phyloP scores from a whole-genome alignment of 164 flowering plant species.

The Macadamia tetraphylla region DNA sequence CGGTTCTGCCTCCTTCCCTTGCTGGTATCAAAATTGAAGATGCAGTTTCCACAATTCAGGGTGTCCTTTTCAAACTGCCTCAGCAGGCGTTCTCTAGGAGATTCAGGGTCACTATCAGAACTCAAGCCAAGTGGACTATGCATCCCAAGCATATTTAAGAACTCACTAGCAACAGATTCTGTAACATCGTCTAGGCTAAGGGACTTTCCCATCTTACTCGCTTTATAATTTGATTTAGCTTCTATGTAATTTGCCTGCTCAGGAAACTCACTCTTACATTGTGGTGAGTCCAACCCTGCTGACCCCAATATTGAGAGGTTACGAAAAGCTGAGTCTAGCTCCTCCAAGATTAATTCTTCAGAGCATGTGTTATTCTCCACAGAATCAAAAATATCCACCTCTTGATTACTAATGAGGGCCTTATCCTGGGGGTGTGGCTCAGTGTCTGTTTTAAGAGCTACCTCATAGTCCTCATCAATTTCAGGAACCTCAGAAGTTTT shows the following conservation, averaged over 20 bases:
- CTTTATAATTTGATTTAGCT: slow-evolving; percentile 21
- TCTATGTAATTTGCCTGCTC: slow-evolving; percentile 24
- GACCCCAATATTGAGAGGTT: slow-evolving; percentile 32
- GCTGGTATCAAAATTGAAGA: slow-evolving; percentile 43
- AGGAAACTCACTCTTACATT: slow-evolving; percentile 16
- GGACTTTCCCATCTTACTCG: slow-evolving; percentile 35
- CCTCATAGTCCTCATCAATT: slow-evolving; percentile 11
- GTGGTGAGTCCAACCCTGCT: slow-evolving; percentile 39
- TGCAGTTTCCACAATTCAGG: slow-evolving; percentile 37
- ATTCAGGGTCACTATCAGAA: slow-evolving; percentile 79
- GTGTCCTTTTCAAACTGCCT: slow-evolving; percentile 87
- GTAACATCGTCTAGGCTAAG: slow-evolving; percentile 59
- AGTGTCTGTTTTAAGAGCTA: slow-evolving; percentile 16
- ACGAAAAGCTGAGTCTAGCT: slow-evolving; percentile 48
- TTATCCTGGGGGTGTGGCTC: slow-evolving; percentile 12
- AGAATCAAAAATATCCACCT: slow-evolving; percentile 13
- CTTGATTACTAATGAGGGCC: slow-evolving; percentile 6
- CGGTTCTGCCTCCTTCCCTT: slow-evolving; percentile 27
- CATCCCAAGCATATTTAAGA: slow-evolving; percentile 71
- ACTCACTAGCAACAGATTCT: slow-evolving; percentile 73
- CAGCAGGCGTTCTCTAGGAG: slow-evolving; percentile 82
- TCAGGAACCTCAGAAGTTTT: slow-evolving; percentile 31
- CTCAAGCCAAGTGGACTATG: slow-evolving; percentile 63
- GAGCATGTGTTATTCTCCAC: slow-evolving; percentile 24
- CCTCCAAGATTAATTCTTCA: slow-evolving; percentile 42